Evolutionary conservation across 139 green algal genomes (phyloP).

Genomic region (Gonium pectorale): DNA sequence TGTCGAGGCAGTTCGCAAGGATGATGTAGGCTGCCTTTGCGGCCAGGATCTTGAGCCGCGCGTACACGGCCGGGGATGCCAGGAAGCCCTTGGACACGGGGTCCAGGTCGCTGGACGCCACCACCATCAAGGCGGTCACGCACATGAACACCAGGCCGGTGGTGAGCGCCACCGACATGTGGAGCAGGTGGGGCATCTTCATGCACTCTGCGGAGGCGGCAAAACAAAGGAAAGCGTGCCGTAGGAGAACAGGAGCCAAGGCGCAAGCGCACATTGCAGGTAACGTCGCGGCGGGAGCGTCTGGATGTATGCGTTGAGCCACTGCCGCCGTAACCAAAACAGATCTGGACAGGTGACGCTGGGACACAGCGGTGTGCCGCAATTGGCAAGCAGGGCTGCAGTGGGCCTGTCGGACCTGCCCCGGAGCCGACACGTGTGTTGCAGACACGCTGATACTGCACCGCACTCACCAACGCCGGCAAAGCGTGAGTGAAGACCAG

Average conservation of each 20-base stretch:
- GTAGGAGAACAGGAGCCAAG: background rate
- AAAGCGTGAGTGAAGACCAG: no score
- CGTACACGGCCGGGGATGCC: background rate
- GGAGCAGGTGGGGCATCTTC: conserved; percentile 46
- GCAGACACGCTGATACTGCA: no score
- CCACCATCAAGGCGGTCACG: conserved; percentile 31
- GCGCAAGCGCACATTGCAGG: background rate
- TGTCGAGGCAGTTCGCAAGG: conserved; percentile 2
- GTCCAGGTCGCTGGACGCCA: conserved; percentile 6
- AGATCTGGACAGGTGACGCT: background rate
- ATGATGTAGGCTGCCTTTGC: conserved; percentile 26
- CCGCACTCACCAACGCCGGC: no score
- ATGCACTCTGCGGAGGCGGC: conserved; percentile 16
- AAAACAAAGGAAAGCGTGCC: no score
- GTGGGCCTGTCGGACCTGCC: no score
- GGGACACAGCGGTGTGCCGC: no score
- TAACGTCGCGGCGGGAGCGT: background rate
- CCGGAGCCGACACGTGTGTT: no score
- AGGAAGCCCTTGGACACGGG: conserved; percentile 16
- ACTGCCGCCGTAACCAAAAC: background rate
- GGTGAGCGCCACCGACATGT: conserved; percentile 11
- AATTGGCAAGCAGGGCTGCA: background rate
- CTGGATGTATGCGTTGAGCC: background rate
- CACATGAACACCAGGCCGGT: conserved; percentile 24
- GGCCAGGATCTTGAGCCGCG: conserved; percentile 15